Conservation (phyloP, 768 basidiomycete genomes). For the Kwoniella pini region DNA sequence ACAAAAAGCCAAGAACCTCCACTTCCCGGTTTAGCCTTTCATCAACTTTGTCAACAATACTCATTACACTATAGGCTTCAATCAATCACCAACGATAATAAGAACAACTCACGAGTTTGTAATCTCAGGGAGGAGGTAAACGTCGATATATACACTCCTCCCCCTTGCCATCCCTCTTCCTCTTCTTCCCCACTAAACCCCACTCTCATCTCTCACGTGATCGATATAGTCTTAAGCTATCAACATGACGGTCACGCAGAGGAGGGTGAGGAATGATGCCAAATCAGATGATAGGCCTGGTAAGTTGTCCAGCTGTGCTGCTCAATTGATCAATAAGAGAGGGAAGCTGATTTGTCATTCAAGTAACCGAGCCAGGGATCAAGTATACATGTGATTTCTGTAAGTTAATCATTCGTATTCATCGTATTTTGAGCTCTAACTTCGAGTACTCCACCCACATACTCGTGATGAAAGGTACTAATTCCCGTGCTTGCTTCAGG, state of each 20-base stretch:
- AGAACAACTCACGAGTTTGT: background rate
- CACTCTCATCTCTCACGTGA: background rate
- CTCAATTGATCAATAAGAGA: background rate
- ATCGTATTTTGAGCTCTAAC: too few relatives aligned
- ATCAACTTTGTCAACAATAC: too few relatives aligned
- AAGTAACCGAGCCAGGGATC: constrained; percentile 52
- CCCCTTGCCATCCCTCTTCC: background rate
- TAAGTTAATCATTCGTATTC: constrained; percentile 20
- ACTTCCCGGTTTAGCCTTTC: constrained; percentile 3
- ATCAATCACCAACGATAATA: background rate
- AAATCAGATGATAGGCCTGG: constrained; percentile 40
- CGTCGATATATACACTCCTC: constrained; percentile 1
- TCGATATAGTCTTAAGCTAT: background rate
- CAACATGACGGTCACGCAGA: constrained; percentile 51
- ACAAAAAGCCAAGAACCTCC: constrained; percentile 6
- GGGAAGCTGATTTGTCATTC: background rate
- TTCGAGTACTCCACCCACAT: background rate
- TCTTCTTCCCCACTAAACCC: background rate
- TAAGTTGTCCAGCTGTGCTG: constrained; percentile 29
- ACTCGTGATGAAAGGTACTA: too few relatives aligned
- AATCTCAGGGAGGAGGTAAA: background rate
- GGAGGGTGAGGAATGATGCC: constrained; percentile 44
- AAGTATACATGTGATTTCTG: constrained; percentile 54
- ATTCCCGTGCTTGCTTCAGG: too few relatives aligned
- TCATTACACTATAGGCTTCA: too few relatives aligned